Base-by-base conservation (phyloP, 2,329 filamentous ascomycete genomes). In the Ophiostoma piceae region DNA sequence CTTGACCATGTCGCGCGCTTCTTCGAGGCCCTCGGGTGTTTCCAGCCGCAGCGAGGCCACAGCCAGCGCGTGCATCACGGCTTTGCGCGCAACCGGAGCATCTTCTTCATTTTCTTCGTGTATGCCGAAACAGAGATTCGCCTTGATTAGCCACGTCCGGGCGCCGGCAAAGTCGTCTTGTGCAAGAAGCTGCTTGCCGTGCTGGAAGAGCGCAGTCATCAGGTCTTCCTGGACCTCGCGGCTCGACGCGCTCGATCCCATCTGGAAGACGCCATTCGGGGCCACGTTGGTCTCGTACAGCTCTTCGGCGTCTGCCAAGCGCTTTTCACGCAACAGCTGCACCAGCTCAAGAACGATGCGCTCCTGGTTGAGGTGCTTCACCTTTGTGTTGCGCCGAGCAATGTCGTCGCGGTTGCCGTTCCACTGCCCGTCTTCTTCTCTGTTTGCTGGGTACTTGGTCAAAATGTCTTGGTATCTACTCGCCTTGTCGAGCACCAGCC, bases 221-320 rank as follows among this genome's bases (percentile, higher is more conserved):
- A 94, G 79, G 51, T 81, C 82, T 76, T 94, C 90, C 1, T 84
- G 82, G 1, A 83, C 83, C 1, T 78, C 72, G 0, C 83, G 77
- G 62, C 88, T 83, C 1, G 86, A 76, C 0, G 68, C 75, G 62
- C 88, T 83, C 1, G 86, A 76, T 0, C 68, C 75, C 8, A 41
- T 29, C 11, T 11, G 22, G 29, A 75, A 75, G 51, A 74, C 77
- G 11, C 79, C 77, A n/a, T 72, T 79, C 74, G 80, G 79, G 1
- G 87, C 79, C 74, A 91, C 91, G 47, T 78, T 79, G 5, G 66
- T 54, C 0, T 2, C 26, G 77, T 90, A 94, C 82, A 95, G 87
- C 77, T 92, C 87, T 69, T 96, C 92, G 37, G 92, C 91, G 66
- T 93, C 85, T 70, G 94, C 90, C 16, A 90, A 82, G 57, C 89